Percentiles rank a stretch among this genome's conserved stretches.
These are phyloP conservation scores for Plantago ovata DNA, from an alignment of 257 asterid genomes.

Conservation along the genomic window DNA sequence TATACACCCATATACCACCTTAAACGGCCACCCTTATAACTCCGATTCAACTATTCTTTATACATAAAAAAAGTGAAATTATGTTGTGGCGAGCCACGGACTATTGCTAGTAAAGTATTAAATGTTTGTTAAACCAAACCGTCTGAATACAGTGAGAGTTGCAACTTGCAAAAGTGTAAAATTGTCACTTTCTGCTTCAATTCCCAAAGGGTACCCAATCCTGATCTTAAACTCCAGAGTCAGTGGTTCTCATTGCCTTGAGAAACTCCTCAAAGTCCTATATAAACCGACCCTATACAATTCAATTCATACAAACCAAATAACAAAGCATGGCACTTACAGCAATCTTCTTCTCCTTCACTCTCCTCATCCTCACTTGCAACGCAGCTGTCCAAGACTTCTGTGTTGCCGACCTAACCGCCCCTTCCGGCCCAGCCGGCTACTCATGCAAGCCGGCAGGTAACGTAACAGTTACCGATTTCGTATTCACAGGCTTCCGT, in stretches of 20 bases:
- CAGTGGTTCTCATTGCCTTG: constrained; percentile 24
- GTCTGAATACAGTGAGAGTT: no score
- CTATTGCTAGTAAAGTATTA: no score
- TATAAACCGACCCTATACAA: constrained; percentile 13
- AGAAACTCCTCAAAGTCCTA: constrained; percentile 11
- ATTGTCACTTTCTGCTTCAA: constrained; percentile 3
- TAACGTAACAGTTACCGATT: constrained; percentile 43
- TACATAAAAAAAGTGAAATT: no score
- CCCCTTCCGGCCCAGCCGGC: constrained; percentile 55
- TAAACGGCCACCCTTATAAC: no score
- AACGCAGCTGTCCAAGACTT: constrained; percentile 59
- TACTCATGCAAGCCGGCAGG: constrained; percentile 59
- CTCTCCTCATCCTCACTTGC: constrained; percentile 27
- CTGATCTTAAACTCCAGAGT: constrained; percentile 16
- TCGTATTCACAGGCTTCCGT: constrained; percentile 51
- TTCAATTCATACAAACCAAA: no score
- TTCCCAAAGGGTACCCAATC: not conserved
- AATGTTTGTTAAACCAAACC: no score
- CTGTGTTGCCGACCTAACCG: constrained; percentile 54
- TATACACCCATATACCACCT: no score
- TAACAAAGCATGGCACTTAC: not conserved
- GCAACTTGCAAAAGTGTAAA: no score
- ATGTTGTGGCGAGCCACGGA: no score
- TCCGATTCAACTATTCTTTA: no score
- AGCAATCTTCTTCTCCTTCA: constrained; percentile 25